Percentiles rank a stretch among this genome's conserved stretches.
These are phyloP conservation scores for Cyclotella choctawhatcheeana DNA, from an alignment of 108 stramenopile species.

Conservation along the genomic window DNA sequence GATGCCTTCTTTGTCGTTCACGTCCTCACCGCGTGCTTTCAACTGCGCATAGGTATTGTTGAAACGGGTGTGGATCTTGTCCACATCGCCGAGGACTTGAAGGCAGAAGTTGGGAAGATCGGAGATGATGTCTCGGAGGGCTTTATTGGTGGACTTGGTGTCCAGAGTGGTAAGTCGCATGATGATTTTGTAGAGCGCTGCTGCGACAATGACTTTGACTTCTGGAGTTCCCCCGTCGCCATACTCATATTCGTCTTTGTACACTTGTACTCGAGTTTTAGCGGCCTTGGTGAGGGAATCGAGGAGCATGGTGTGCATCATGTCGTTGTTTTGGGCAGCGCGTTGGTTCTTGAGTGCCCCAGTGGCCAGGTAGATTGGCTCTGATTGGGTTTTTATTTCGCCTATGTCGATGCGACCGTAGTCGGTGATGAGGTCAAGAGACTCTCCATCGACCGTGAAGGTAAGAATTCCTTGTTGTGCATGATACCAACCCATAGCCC, in stretches of 20 bases:
- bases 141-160: constrained; percentile 5
- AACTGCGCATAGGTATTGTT: constrained; percentile 4
- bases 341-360: background rate
- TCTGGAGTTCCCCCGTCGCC: background rate
- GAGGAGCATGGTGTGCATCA: background rate
- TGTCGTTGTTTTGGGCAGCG: constrained; percentile 7
- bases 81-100: background rate
- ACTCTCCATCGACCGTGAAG: background rate
- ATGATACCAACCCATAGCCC: background rate
- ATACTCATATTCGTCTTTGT: background rate
- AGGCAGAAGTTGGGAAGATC: background rate
- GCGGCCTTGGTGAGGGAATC: background rate
- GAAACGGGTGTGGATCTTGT: background rate
- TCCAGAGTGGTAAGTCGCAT: constrained; percentile 12
- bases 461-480: background rate
- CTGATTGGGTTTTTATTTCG: background rate
- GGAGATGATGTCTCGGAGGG: constrained; percentile 8
- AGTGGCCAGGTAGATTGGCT: constrained; percentile 2
- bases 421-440: background rate
- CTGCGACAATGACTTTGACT: background rate
- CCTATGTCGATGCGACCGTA: background rate
- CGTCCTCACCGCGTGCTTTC: background rate
- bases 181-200: constrained; percentile 1
- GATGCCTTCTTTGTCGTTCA: constrained; percentile 7
- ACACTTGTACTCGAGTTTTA: background rate